Percentiles rank a stretch among this genome's conserved stretches.
These are phyloP conservation scores for Darksidea phi DNA, from an alignment of 495 filamentous ascomycete genomes.

Conservation along the genomic window DNA sequence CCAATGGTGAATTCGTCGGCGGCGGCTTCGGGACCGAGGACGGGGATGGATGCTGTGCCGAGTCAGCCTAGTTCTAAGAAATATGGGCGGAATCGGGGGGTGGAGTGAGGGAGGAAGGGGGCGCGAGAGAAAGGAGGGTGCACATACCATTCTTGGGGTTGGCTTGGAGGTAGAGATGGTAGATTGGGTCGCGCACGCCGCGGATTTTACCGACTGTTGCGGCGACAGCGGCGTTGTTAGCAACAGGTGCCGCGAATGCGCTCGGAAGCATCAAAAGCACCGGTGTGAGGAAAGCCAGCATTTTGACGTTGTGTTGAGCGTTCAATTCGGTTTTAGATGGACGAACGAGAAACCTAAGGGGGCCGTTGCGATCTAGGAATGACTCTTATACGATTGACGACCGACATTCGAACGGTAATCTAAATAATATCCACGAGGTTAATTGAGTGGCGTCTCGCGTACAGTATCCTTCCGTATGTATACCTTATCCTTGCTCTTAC, in stretches of 20 bases:
- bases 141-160: constrained; percentile 38
- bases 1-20: constrained; percentile 50
- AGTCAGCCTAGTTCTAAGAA: background rate
- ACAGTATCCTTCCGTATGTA: background rate
- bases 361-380: background rate
- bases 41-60: constrained; percentile 42
- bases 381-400: constrained; percentile 13
- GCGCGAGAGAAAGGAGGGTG: background rate
- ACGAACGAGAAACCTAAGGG: too few relatives aligned
- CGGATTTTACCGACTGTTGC: constrained; percentile 42
- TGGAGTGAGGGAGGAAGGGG: constrained; percentile 27
- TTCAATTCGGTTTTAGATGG: background rate
- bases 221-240: background rate
- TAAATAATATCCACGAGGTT: constrained; percentile 10
- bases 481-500: background rate
- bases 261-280: constrained; percentile 1
- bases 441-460: constrained; percentile 13
- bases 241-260: background rate
- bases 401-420: background rate
- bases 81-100: background rate
- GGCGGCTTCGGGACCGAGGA: constrained; percentile 49
- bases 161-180: constrained; percentile 49
- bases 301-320: background rate
- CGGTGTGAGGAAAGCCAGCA: constrained; percentile 10
- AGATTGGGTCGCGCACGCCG: constrained; percentile 46